Percentiles rank a stretch among this genome's conserved stretches.
These are phyloP conservation scores for Puccinia coronata DNA, from an alignment of 1,284 basidiomycete species.

Conservation along the genomic window DNA sequence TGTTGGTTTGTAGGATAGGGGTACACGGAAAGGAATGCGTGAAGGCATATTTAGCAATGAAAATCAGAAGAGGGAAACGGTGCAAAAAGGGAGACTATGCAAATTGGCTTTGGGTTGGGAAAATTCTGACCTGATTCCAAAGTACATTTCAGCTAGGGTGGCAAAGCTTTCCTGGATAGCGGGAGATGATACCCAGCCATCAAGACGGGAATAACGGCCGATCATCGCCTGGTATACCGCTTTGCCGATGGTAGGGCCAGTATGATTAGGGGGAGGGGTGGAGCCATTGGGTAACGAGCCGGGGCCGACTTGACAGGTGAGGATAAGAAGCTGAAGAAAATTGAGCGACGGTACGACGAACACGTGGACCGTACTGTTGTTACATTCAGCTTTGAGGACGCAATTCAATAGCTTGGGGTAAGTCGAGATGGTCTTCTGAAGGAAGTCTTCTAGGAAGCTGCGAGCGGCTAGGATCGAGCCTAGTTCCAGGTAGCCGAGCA, in stretches of 20 bases:
- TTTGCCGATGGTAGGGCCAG: conserved; percentile 34
- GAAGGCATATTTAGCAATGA: too few species aligned
- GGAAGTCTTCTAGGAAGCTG: conserved; percentile 31
- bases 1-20: too few species aligned
- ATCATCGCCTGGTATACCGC: conserved; percentile 42
- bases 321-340: conserved; percentile 39
- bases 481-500: conserved; percentile 32
- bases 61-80: too few species aligned
- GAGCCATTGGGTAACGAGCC: conserved; percentile 30
- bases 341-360: conserved; percentile 31
- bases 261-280: conserved; percentile 11
- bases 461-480: conserved; percentile 33
- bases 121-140: conserved; percentile 36
- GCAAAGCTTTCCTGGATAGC: conserved; percentile 31
- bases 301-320: conserved; percentile 44
- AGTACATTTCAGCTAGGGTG: conserved; percentile 33
- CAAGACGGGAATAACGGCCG: conserved; percentile 35
- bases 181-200: conserved; percentile 12
- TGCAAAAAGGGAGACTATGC: too few species aligned
- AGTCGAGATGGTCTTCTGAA: conserved; percentile 19
- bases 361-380: conserved; percentile 22
- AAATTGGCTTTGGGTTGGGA: too few species aligned
- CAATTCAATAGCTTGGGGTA: conserved; percentile 20
- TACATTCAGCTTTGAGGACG: conserved; percentile 5
- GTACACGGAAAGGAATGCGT: too few species aligned